phyloP scores from a whole-genome alignment of 2,329 filamentous ascomycete species.

The Verticillium alfalfae region DNA sequence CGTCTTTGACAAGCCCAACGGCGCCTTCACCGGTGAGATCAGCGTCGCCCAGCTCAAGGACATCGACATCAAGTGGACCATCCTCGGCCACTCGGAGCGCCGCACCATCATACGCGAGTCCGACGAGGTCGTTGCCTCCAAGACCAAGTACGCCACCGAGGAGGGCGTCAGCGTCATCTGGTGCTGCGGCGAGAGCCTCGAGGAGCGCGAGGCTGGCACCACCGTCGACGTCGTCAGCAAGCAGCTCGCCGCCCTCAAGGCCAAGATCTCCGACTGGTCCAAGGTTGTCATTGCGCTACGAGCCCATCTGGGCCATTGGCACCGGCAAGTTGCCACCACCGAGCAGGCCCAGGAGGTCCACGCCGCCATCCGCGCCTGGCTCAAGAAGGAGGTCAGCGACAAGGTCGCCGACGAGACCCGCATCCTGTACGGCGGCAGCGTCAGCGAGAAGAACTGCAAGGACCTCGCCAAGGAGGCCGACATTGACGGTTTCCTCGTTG shows the following conservation, averaged over 20 bases:
- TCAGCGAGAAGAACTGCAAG: slow-evolving; percentile 96
- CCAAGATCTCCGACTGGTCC: slow-evolving; percentile 76
- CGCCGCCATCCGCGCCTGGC: slow-evolving; percentile 85
- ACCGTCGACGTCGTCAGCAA: slow-evolving; percentile 80
- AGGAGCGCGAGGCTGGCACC: slow-evolving; percentile 81
- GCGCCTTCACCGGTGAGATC: slow-evolving; percentile 96
- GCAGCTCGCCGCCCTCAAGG: slow-evolving; percentile 80
- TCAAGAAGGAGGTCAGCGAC: slow-evolving; percentile 70
- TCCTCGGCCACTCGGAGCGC: slow-evolving; percentile 93
- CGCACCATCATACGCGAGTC: slow-evolving; percentile 83
- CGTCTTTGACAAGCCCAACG: slow-evolving; percentile 94
- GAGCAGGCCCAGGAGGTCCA: slow-evolving; percentile 93
- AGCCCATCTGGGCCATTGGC: slow-evolving; percentile 95
- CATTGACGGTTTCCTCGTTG: slow-evolving; percentile 97
- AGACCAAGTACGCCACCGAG: slow-evolving; percentile 90
- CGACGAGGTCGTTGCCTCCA: slow-evolving; percentile 80
- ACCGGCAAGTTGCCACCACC: slow-evolving; percentile 89
- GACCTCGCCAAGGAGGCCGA: slow-evolving; percentile 89
- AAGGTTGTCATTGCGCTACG: slow-evolving; percentile 96
- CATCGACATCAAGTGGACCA: slow-evolving; percentile 79
- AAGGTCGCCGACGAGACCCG: slow-evolving; percentile 78
- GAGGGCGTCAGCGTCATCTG: slow-evolving; percentile 86
- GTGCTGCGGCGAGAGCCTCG: slow-evolving; percentile 93
- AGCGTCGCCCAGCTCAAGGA: slow-evolving; percentile 88
- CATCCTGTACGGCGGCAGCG: slow-evolving; percentile 93